These are phyloP conservation scores for Phialocephala subalpina DNA, from an alignment of 2,329 filamentous ascomycete species.

Conservation along the genomic window DNA sequence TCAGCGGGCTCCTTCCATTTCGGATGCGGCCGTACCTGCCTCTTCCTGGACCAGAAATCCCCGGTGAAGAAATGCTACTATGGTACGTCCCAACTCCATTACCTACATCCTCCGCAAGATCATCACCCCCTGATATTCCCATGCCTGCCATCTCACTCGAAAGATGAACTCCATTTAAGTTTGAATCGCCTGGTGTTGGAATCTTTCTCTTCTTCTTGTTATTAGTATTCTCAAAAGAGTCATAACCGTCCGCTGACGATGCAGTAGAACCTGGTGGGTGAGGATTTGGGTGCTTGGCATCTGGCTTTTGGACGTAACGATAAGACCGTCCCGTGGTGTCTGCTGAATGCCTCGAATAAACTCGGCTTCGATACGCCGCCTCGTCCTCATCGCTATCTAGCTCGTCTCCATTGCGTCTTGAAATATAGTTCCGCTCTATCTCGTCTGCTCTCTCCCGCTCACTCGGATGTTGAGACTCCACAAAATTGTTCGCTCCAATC, in stretches of 20 bases:
- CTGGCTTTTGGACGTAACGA: conserved; percentile 53
- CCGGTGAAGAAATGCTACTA: conserved; percentile 63
- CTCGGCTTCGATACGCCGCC: conserved; percentile 41
- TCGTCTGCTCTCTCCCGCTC: conserved; percentile 43
- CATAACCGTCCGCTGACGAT: conserved; percentile 85
- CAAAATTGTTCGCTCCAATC: conserved; percentile 40
- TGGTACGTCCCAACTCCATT: conserved; percentile 60
- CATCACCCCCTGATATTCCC: conserved; percentile 60
- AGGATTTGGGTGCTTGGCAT: conserved; percentile 55
- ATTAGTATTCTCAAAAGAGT: conserved; percentile 97
- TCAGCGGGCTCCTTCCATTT: conserved; percentile 68
- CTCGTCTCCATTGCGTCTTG: conserved; percentile 62
- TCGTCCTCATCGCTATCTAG: conserved; percentile 69
- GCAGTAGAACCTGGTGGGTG: conserved; percentile 72
- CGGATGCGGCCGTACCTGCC: conserved; percentile 79
- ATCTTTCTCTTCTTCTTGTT: conserved; percentile 99
- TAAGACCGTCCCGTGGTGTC: conserved; percentile 53
- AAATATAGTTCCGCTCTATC: conserved; percentile 45
- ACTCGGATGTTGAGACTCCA: conserved; percentile 41
- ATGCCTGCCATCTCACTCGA: conserved; percentile 71
- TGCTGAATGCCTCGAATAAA: conserved; percentile 56
- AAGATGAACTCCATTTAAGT: conserved; percentile 50
- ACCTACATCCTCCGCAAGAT: conserved; percentile 51
- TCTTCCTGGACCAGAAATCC: conserved; percentile 85
- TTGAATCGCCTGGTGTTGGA: conserved; percentile 81